Percentiles rank a stretch among this genome's conserved stretches.
These are phyloP conservation scores for Papilionanthe hybrid DNA, from an alignment of 116 monocot species.

Conservation along the genomic window DNA sequence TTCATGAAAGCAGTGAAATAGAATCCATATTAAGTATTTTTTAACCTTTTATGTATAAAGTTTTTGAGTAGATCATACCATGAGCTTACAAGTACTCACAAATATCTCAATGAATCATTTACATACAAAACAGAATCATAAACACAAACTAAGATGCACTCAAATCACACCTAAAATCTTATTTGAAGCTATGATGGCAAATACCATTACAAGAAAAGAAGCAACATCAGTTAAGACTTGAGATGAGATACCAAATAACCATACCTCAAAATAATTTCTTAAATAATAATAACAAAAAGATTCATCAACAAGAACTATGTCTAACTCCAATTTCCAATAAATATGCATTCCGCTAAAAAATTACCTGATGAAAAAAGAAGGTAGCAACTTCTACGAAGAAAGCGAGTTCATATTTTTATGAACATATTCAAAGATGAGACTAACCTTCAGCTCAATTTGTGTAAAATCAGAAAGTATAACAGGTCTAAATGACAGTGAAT, in stretches of 20 bases:
- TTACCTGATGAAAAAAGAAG: neutral
- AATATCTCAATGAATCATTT: too few relatives aligned
- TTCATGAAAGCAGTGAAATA: too few relatives aligned
- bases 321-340: neutral
- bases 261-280: neutral
- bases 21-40: too few relatives aligned
- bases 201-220: neutral
- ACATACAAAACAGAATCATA: too few relatives aligned
- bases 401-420: too few relatives aligned
- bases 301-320: neutral
- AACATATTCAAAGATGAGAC: slow-evolving; percentile 2
- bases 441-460: slow-evolving; percentile 84
- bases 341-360: neutral
- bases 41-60: too few relatives aligned
- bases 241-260: neutral
- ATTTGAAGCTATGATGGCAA: neutral
- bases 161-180: neutral
- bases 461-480: slow-evolving; percentile 98
- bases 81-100: too few relatives aligned
- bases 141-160: too few relatives aligned
- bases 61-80: too few relatives aligned
- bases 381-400: too few relatives aligned
- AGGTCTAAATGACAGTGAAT: too few relatives aligned
- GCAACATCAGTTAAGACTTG: neutral
- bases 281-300: neutral